Base-by-base conservation (phyloP, 2,329 filamentous ascomycete genomes). In the Metarhizium album region DNA sequence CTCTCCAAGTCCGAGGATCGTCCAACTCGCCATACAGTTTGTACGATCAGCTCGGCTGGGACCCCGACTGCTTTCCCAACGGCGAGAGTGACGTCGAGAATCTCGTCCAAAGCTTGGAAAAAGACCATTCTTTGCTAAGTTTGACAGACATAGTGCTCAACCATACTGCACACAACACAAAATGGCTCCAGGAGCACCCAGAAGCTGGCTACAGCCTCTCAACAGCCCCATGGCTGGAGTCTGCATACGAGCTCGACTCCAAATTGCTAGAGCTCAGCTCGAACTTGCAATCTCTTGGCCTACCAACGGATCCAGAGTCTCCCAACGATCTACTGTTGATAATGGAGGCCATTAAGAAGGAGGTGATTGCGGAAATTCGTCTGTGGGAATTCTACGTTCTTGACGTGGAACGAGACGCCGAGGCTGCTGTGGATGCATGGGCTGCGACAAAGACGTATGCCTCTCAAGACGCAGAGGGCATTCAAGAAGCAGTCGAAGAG, bases 11-110 rank as follows among this genome's bases (percentile, higher is more conserved):
- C 52, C 83, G 93, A 53, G 93, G 93, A 52, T 78, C 75, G 43
- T 98, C 93, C 48, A 95, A 98, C 64, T 98, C 93, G 1, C 93
- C 93, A 0, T 98, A 97, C 74, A 98, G 93, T 67, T 80, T 98
- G 60, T 95, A 86, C 65, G 87, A 98, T 62, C 94, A 98, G 71
- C 76, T 94, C 22, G 76, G 77, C 43, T 98, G 94, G 74, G 94
- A 98, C 64, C 79, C 84, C 4, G 71, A 72, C 8, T 80, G 84
- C 61, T 98, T 98, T 61, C 89, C 90, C 1, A 80, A 81, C 46
- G 94, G 93, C 47, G 89, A 96, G 67, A 71, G 82, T 52, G 90
- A 97, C 64, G 76, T 97, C 50, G 74, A 83, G 52, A 76, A 80
- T 45, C 75, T 98, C 74, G 81, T 95, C 18, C 69, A 80, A 42